Percentiles rank a stretch among this genome's conserved stretches.
phyloP scores from a whole-genome alignment of 805 yeast species.

The Saccharomycopsis sp. region DNA sequence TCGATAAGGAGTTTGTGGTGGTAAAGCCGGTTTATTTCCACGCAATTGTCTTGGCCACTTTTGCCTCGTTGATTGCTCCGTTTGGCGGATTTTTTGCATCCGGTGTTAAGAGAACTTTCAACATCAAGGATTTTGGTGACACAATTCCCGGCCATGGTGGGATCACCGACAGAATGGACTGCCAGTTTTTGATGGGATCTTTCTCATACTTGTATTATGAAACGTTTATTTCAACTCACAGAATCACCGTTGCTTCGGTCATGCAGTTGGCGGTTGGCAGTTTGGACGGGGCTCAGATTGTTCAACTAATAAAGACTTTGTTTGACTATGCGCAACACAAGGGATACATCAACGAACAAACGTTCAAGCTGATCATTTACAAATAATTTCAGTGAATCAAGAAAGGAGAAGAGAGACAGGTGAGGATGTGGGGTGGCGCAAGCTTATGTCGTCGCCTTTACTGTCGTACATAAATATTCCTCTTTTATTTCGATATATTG shows the following conservation, averaged over 20 bases:
- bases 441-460: no score
- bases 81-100: constrained; percentile 98
- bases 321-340: constrained; percentile 38
- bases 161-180: constrained; percentile 93
- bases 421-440: no score
- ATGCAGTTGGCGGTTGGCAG: constrained; percentile 70
- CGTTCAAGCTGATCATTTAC: no score
- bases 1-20: constrained; percentile 41
- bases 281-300: constrained; percentile 54
- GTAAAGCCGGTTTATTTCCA: constrained; percentile 88
- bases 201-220: constrained; percentile 88
- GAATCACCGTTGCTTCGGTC: constrained; percentile 63
- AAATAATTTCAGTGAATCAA: constrained; percentile 1
- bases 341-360: constrained; percentile 21
- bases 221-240: constrained; percentile 72
- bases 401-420: neutral
- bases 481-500: no score
- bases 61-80: constrained; percentile 95
- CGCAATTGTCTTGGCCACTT: constrained; percentile 75
- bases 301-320: constrained; percentile 52
- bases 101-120: constrained; percentile 94
- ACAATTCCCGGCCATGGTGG: constrained; percentile 99
- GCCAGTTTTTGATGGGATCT: constrained; percentile 97
- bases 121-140: constrained; percentile 95
- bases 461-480: no score